Evolutionary conservation across 805 yeast genomes (phyloP), one percentile per base, ranked within the genome.

Genomic region (Wickerhamiella sorbophila): DNA sequence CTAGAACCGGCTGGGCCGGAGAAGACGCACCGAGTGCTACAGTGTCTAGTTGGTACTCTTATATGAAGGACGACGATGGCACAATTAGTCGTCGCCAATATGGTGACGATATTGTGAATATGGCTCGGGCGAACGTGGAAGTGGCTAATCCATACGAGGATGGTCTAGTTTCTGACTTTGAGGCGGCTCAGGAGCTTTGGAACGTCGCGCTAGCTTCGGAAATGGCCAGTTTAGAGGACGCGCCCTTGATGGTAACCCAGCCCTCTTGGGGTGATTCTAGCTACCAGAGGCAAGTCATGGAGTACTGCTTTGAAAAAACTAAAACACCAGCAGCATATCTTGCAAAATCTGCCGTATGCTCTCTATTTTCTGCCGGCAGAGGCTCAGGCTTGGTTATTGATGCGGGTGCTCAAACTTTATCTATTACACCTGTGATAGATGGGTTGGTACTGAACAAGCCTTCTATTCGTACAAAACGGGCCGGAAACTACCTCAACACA

Each of bases 1-100:
- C 95, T 5, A 75, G 88, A 41, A 75, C 79, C 16, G 98, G 98
- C 1, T 86, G 74, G 60, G 87, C 96, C 3, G 97, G 97, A 9
- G 88, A 85, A 44, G 95, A 87, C 56, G 70, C 74, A 41, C 98
- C 98, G 10, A 73, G 78, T 48, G 64, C 77, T 3, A 73, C 81
- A 19, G 59, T 48, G 16, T 40, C 50, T 9, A 42, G 50, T 20
- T 18, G 32, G 27, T 52, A 45, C 42, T 49, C 49, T 16, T 19
- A 9, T 6, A 16, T 19, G 32, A 8, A 33, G 4, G 41, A 36
- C 22, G 50, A 47, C 31, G 43, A 41, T 4, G 39, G 31, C 12
- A 22, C 14, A 5, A 19, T 22, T 8, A 18, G 5, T n/a, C 33
- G 17, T 14, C 44, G 46, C 31, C 38, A 31, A 22, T 52, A 19